Percentiles rank a stretch among this genome's conserved stretches.
Evolutionary conservation across 345 rosid species (phyloP).

Genomic region (Camelina laxa): DNA sequence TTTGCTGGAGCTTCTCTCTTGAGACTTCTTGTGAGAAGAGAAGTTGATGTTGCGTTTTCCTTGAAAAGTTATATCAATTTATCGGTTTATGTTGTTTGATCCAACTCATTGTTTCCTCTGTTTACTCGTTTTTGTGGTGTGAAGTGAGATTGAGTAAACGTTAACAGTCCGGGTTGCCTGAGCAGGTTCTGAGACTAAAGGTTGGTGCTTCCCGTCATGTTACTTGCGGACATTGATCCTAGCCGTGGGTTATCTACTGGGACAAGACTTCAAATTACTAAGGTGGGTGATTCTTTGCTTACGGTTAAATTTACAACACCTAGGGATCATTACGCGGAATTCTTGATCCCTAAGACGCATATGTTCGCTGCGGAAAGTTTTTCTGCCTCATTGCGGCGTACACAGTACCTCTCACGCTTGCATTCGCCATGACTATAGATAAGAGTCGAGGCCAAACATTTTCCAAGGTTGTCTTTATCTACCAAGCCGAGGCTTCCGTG

Average conservation of each 20-base stretch:
- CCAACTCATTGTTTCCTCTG: too few species aligned
- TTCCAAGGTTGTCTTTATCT: slow-evolving; percentile 7
- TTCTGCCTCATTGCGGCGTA: too few species aligned
- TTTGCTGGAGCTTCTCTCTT: too few species aligned
- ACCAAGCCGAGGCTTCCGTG: neutral
- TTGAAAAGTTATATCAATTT: too few species aligned
- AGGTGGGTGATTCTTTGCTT: neutral
- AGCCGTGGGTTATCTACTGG: neutral
- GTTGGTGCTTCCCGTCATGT: slow-evolving; percentile 24
- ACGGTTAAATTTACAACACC: too few species aligned
- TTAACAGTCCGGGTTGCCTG: slow-evolving; percentile 13
- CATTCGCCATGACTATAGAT: slow-evolving; percentile 27
- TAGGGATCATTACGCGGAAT: too few species aligned
- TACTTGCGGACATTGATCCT: neutral
- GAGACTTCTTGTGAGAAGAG: too few species aligned
- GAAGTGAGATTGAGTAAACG: too few species aligned
- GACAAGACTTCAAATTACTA: slow-evolving; percentile 19
- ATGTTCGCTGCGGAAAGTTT: neutral
- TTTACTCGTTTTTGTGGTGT: too few species aligned
- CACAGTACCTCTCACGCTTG: neutral
- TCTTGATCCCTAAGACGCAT: slow-evolving; percentile 4
- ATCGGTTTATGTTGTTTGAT: too few species aligned
- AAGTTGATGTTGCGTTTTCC: too few species aligned
- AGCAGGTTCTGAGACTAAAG: slow-evolving; percentile 13
- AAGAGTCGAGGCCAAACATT: neutral